phyloP scores from a whole-genome alignment of 2,329 filamentous ascomycete species.

The Talaromyces albobiverticillius region DNA sequence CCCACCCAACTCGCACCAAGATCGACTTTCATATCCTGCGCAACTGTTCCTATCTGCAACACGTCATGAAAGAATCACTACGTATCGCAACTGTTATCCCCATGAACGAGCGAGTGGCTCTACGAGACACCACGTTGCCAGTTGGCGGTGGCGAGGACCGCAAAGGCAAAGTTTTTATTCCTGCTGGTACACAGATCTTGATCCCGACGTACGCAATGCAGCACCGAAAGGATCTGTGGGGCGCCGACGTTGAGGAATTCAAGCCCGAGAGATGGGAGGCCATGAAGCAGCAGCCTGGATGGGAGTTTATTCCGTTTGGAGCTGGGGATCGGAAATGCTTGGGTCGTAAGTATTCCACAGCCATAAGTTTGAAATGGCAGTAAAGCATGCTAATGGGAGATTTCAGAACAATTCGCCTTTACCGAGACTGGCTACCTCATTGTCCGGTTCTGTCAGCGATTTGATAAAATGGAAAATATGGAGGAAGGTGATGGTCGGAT shows the following conservation, averaged over 20 bases:
- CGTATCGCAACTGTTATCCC: conserved; percentile 48
- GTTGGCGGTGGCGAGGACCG: conserved; percentile 61
- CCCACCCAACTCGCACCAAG: conserved; percentile 11
- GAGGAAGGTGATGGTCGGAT: conserved; percentile 14
- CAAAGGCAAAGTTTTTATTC: conserved; percentile 60
- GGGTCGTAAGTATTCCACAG: conserved; percentile 15
- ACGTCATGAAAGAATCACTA: conserved; percentile 35
- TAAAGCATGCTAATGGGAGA: not conserved
- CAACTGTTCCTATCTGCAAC: conserved; percentile 19
- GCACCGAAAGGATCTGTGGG: conserved; percentile 56
- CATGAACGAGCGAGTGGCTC: conserved; percentile 41
- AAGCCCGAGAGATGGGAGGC: conserved; percentile 15
- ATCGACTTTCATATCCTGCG: conserved; percentile 14
- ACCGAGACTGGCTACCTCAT: conserved; percentile 14
- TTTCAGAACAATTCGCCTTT: conserved; percentile 14
- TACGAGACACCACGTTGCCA: conserved; percentile 43
- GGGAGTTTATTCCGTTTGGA: conserved; percentile 38
- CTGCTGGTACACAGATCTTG: conserved; percentile 62
- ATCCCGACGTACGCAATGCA: conserved; percentile 74
- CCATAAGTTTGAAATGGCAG: not conserved
- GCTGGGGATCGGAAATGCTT: conserved; percentile 26
- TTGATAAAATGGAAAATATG: conserved; percentile 15
- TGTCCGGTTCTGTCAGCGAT: conserved; percentile 11
- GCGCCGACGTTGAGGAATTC: conserved; percentile 40
- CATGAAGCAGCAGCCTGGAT: conserved; percentile 31